These are phyloP conservation scores for Kentomonas sorsogonicus DNA, from an alignment of 208 protist species.

Conservation along the genomic window DNA sequence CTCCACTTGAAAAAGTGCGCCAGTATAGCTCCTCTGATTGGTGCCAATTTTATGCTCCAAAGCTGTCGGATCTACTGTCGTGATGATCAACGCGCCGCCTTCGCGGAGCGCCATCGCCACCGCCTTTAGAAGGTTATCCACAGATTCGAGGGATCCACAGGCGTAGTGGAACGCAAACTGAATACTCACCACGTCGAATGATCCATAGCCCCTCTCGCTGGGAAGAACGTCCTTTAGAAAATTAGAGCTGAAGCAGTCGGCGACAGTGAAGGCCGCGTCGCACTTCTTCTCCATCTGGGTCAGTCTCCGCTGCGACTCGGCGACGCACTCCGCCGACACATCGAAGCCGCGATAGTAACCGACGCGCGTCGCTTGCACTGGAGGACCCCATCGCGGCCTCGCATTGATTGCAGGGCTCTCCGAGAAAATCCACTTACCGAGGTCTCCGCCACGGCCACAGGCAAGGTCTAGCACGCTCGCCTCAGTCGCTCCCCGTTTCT, in stretches of 20 bases:
- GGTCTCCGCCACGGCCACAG: constrained; percentile 77
- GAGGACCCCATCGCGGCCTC: neutral
- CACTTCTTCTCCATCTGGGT: constrained; percentile 17
- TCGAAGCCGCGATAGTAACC: constrained; percentile 76
- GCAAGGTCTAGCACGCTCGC: constrained; percentile 66
- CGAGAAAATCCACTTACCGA: constrained; percentile 85
- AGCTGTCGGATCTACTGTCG: constrained; percentile 66
- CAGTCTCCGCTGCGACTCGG: constrained; percentile 47
- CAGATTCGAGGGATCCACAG: constrained; percentile 37
- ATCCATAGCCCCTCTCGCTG: constrained; percentile 27
- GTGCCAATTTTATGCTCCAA: too few species aligned
- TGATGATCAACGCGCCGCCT: constrained; percentile 68
- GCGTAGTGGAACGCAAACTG: constrained; percentile 90
- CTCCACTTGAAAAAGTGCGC: constrained; percentile 34
- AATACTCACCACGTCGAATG: constrained; percentile 65
- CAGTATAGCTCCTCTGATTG: too few species aligned
- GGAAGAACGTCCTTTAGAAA: constrained; percentile 46
- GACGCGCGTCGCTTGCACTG: constrained; percentile 11
- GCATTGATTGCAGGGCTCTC: constrained; percentile 37
- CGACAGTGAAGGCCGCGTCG: constrained; percentile 53
- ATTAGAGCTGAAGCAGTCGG: constrained; percentile 61
- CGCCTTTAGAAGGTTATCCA: constrained; percentile 37
- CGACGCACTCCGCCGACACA: constrained; percentile 64
- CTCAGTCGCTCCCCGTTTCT: constrained; percentile 1
- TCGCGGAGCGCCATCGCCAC: constrained; percentile 37